A percentile compares a stretch with the other conserved stretches of the same genome.
phyloP scores from a whole-genome alignment of 2,329 filamentous ascomycete genomes.

The Exophiala phaeomuriformis region DNA sequence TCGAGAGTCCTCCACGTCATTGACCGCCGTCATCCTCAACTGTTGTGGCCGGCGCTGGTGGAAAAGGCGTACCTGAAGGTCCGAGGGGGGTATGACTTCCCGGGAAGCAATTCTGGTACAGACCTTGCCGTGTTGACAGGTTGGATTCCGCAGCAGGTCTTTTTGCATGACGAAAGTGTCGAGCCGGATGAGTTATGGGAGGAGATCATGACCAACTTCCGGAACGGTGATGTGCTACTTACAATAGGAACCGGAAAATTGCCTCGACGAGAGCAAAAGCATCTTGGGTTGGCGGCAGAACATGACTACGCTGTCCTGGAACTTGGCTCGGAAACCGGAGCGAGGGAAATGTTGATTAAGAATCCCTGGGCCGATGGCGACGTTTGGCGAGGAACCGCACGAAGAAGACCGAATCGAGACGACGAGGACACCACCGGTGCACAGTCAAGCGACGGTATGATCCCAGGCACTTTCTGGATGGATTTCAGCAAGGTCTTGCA shows the following conservation, averaged over 20 bases:
- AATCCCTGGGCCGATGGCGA: conserved; percentile 86
- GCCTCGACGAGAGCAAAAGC: conserved; percentile 65
- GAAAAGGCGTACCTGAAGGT: conserved; percentile 97
- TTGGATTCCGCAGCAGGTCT: conserved; percentile 95
- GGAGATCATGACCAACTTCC: conserved; percentile 66
- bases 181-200: conserved; percentile 70
- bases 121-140: conserved; percentile 88
- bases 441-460: conserved; percentile 17
- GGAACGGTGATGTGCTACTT: conserved; percentile 71
- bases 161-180: conserved; percentile 78
- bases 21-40: conserved; percentile 70
- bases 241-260: conserved; percentile 86
- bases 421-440: conserved; percentile 6
- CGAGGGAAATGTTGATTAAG: conserved; percentile 72
- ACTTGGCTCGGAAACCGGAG: conserved; percentile 57
- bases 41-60: conserved; percentile 84
- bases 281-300: conserved; percentile 74
- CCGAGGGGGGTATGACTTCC: conserved; percentile 92
- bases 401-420: conserved; percentile 21
- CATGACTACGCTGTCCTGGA: conserved; percentile 92
- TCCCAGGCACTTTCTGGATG: conserved; percentile 87
- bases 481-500: conserved; percentile 78
- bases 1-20: conserved; percentile 75
- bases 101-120: conserved; percentile 92
- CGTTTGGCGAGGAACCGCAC: conserved; percentile 29